A percentile compares a stretch with the other conserved stretches of the same genome.
These are phyloP conservation scores for Fusarium verrucosum DNA, from an alignment of 2,329 filamentous ascomycete genomes.

Conservation along the genomic window DNA sequence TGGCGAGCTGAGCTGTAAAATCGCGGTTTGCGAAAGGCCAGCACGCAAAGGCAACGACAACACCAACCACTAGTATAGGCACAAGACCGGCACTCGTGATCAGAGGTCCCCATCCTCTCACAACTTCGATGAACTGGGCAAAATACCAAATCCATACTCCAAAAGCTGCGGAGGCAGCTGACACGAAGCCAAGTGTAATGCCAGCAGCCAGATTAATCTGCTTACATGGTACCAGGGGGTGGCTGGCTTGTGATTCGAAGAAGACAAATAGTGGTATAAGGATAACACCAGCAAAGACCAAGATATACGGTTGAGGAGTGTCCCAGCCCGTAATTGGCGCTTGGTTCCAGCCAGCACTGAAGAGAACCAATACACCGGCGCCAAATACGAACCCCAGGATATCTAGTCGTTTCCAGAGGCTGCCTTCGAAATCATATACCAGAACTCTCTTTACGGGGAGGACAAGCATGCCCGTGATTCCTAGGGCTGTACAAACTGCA, in stretches of 20 bases:
- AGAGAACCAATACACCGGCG: conserved; percentile 31
- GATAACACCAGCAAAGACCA: conserved; percentile 34
- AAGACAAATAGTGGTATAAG: conserved; percentile 23
- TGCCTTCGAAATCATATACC: conserved; percentile 40
- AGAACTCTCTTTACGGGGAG: conserved; percentile 33
- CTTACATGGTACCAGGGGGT: conserved; percentile 39
- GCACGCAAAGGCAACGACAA: conserved; percentile 22
- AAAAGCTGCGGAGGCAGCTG: conserved; percentile 37
- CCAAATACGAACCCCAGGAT: conserved; percentile 24
- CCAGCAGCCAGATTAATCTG: conserved; percentile 31
- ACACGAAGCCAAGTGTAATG: conserved; percentile 29
- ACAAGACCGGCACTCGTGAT: conserved; percentile 36
- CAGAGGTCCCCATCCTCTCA: conserved; percentile 38
- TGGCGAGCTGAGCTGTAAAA: conserved; percentile 27
- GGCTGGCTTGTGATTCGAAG: conserved; percentile 33
- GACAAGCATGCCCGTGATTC: conserved; percentile 35
- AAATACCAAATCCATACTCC: conserved; percentile 43
- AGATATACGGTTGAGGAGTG: conserved; percentile 26
- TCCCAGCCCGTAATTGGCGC: conserved; percentile 33
- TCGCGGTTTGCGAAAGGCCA: conserved; percentile 33
- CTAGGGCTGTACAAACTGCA: conserved; percentile 34
- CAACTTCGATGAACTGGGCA: conserved; percentile 35
- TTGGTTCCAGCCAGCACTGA: conserved; percentile 42
- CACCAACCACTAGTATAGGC: conserved; percentile 34
- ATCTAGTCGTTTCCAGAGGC: conserved; percentile 40